These are phyloP conservation scores for Cucurbita moschata DNA, from an alignment of 306 rosid genomes.

Conservation along the genomic window DNA sequence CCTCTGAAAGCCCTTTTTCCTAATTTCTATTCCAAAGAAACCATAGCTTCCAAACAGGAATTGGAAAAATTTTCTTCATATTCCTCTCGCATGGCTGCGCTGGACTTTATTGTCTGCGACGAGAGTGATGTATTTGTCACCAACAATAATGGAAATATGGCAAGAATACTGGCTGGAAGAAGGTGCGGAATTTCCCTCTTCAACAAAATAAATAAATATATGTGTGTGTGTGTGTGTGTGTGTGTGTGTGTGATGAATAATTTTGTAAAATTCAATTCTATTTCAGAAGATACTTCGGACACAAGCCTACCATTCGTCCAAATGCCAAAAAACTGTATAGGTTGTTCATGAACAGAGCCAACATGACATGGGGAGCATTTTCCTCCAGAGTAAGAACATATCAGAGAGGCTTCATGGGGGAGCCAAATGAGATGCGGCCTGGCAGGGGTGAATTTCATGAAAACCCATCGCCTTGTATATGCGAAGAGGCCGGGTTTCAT, in stretches of 20 bases:
- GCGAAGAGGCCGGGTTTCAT: constrained; percentile 58
- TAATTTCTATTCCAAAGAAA: constrained; percentile 79
- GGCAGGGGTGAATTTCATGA: constrained; percentile 98
- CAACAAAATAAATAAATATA: not conserved
- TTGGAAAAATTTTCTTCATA: constrained; percentile 65
- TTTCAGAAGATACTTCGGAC: constrained; percentile 88
- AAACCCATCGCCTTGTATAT: constrained; percentile 82
- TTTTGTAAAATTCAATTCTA: constrained; percentile 10
- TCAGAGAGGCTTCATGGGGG: constrained; percentile 95
- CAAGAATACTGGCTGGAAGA: constrained; percentile 88
- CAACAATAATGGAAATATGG: constrained; percentile 98
- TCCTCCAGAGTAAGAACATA: constrained; percentile 56
- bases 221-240: not conserved
- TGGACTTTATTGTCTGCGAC: constrained; percentile 85
- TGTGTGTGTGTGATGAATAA: not conserved
- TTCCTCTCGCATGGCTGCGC: constrained; percentile 99
- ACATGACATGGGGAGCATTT: constrained; percentile 85
- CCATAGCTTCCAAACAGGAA: constrained; percentile 68
- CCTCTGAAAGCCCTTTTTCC: constrained; percentile 81
- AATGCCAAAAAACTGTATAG: constrained; percentile 82
- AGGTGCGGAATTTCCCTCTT: constrained; percentile 32
- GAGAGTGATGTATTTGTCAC: constrained; percentile 97
- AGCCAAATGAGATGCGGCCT: constrained; percentile 77
- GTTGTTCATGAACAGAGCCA: constrained; percentile 15
- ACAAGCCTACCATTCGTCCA: constrained; percentile 97